Conservation (phyloP, 768 basidiomycete species). For the Sistotremastrum suecicum region DNA sequence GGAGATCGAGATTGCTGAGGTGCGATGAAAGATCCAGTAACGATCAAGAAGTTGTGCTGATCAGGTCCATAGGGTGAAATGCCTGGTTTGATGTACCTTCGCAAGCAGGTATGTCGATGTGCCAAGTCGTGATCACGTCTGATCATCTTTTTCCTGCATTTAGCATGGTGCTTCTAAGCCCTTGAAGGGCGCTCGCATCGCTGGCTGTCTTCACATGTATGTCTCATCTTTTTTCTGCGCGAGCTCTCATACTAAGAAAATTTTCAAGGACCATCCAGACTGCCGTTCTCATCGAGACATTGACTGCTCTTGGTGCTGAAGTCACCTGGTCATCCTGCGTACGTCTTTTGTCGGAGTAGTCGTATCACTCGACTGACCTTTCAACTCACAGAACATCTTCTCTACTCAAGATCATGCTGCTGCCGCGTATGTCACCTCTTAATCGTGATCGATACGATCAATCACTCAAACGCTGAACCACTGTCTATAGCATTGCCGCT, state of each 20-base stretch:
- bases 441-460: background rate
- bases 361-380: background rate
- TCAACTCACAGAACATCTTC: conserved; percentile 73
- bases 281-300: conserved; percentile 96
- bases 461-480: background rate
- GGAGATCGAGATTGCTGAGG: conserved; percentile 98
- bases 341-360: conserved; percentile 17
- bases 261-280: conserved; percentile 86
- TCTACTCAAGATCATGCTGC: conserved; percentile 99
- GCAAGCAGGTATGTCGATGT: conserved; percentile 51
- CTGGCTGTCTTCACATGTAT: conserved; percentile 95
- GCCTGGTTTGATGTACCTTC: conserved; percentile 91
- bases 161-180: conserved; percentile 74
- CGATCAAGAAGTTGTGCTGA: background rate
- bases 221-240: conserved; percentile 10
- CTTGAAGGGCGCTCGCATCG: conserved; percentile 88
- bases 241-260: conserved; percentile 3
- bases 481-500: conserved; percentile 64
- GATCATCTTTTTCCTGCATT: conserved; percentile 2
- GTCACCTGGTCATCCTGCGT: conserved; percentile 99
- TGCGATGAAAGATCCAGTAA: conserved; percentile 21
- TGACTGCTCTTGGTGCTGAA: conserved; percentile 88
- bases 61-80: conserved; percentile 56
- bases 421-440: conserved; percentile 53
- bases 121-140: conserved; percentile 9